Base-by-base conservation (phyloP, 345 rosid species). In the Moringa oleifera region DNA sequence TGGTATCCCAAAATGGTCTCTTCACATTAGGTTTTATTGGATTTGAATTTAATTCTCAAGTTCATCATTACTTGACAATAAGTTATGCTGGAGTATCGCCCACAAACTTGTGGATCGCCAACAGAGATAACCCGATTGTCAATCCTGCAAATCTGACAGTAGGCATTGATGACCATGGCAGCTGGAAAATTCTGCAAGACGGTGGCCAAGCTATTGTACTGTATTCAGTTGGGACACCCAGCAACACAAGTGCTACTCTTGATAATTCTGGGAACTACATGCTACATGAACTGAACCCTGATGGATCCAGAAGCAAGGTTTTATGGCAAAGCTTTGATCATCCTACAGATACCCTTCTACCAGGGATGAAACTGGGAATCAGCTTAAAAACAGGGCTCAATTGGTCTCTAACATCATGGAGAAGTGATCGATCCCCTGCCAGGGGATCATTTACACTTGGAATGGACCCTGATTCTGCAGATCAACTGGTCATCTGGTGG, bases 231-330 rank as follows among this genome's bases (percentile, higher is more conserved):
- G 36, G 21, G 63, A 45, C 25, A 37, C 55, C 63, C 4, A 36
- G 67, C 16, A 70, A 75, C 24, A 63, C 79, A 9, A 73, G 70
- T 15, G 79, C 74, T n/a, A 67, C 60, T 20, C 55, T 78, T 20
- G 41, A 65, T 50, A 71, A 73, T 63, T 57, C 69, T 21, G 81
- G 85, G 12, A 78, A 78, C 52, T 68, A 75, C 28, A 73, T 78
- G 58, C 73, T 75, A 0, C 65, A 59, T 0, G 77, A n/a, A n/a
- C n/a, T n/a, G n/a, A n/a, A n/a, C n/a, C n/a, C n/a, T n/a, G n/a
- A n/a, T n/a, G n/a, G n/a, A n/a, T n/a, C n/a, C n/a, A n/a, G n/a
- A n/a, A n/a, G n/a, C n/a, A n/a, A n/a, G n/a, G n/a, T n/a, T n/a
- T n/a, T n/a, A n/a, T n/a, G n/a, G n/a, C n/a, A n/a, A n/a, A n/a